Conservation (phyloP, 1,284 basidiomycete species). For the Austroboletus rostrupii region DNA sequence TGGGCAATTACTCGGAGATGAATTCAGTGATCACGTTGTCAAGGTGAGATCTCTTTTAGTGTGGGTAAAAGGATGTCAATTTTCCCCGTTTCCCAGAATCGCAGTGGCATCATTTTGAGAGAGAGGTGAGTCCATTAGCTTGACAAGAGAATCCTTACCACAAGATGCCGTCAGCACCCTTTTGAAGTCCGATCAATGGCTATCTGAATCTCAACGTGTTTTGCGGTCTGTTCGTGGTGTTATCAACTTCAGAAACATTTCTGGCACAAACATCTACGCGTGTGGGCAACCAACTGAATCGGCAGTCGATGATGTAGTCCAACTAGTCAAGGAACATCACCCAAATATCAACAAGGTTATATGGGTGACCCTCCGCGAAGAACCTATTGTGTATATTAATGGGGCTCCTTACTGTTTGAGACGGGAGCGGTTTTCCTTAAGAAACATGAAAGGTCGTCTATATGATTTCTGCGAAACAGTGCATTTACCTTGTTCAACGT, state of each 20-base stretch:
- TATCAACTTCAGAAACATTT: slow-evolving; percentile 90
- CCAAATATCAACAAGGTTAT: slow-evolving; percentile 64
- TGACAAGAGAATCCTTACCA: neutral
- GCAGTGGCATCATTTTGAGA: slow-evolving; percentile 89
- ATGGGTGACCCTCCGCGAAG: slow-evolving; percentile 93
- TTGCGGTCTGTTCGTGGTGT: slow-evolving; percentile 81
- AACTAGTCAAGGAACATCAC: slow-evolving; percentile 60
- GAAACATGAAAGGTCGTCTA: slow-evolving; percentile 78
- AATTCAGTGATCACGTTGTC: slow-evolving; percentile 91
- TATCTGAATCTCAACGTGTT: slow-evolving; percentile 62
- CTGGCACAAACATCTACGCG: slow-evolving; percentile 83
- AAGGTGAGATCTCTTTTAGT: slow-evolving; percentile 46
- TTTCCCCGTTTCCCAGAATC: slow-evolving; percentile 49
- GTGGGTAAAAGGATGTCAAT: neutral
- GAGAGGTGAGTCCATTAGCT: slow-evolving; percentile 59
- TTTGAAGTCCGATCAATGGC: slow-evolving; percentile 91
- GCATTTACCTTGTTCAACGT: slow-evolving; percentile 5
- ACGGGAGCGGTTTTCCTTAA: slow-evolving; percentile 73
- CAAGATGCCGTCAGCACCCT: slow-evolving; percentile 55
- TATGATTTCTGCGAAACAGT: slow-evolving; percentile 1
- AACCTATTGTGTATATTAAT: slow-evolving; percentile 94
- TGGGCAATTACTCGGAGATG: slow-evolving; percentile 85
- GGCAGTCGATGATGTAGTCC: slow-evolving; percentile 83
- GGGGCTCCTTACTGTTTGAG: slow-evolving; percentile 79
- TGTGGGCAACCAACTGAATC: slow-evolving; percentile 91